Base-by-base conservation (phyloP, 805 yeast species). In the Torulaspora microellipsoides region DNA sequence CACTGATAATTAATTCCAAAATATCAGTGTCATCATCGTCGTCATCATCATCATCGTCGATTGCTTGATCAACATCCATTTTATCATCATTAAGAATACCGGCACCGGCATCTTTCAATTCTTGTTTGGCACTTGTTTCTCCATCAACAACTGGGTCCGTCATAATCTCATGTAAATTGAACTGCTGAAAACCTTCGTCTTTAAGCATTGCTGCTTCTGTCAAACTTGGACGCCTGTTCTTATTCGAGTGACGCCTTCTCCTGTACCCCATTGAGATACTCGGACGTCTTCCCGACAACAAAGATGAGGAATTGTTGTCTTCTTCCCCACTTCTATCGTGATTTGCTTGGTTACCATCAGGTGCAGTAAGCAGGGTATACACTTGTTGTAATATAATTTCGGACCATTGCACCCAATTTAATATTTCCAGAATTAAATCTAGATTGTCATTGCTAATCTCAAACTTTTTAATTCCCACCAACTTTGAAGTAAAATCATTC, bases 121-220 rank as follows among this genome's bases (percentile, higher is more conserved):
- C 40, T 10, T 34, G 15, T n/a, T 32, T 27, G 9, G 23, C 15
- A 13, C 12, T 15, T 10, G 28, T 14, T 20, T 42, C 40, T 13
- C 33, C 32, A 12, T 48, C 54, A 3, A 51, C 34, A 1, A 49
- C 60, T 5, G 58, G 54, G 32, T 56, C 59, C n/a, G 58, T 43
- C 55, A 59, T 52, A 13, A 62, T 55, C 36, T 65, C 69, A 33
- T 60, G 58, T 29, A 65, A 46, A 38, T 55, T 62, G 31, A 56
- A 59, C 38, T 64, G 65, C 31, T 58, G 65, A 11, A 64, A 35
- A 6, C 67, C 67, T 45, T 62, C 64, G 33, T 64, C 67, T 38
- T 56, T 60, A 11, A 64, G 40, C 56, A 64, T 60, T 9, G 56
- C 52, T 2, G 66, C 50, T 20, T 62, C 66, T 2, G 60, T 51